These are phyloP conservation scores for Ceriops tagal DNA, from an alignment of 345 rosid genomes.

Conservation along the genomic window DNA sequence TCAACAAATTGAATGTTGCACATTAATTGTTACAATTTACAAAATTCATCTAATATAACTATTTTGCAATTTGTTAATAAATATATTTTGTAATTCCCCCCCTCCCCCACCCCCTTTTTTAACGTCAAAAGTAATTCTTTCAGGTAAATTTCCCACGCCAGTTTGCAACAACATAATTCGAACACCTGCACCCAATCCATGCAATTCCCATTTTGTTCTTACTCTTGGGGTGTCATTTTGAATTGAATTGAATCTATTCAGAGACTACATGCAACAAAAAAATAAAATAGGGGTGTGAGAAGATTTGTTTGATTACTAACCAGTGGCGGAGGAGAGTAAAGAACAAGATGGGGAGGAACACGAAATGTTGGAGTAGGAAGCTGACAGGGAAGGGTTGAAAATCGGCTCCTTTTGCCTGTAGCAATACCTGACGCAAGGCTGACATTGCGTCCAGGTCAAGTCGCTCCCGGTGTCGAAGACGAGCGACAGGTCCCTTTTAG, in stretches of 20 bases:
- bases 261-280: neutral
- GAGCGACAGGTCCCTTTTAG: constrained; percentile 17
- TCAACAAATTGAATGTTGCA: constrained; percentile 7
- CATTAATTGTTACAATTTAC: neutral
- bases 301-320: constrained; percentile 17
- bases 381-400: constrained; percentile 28
- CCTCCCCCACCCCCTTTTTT: no score
- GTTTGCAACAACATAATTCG: no score
- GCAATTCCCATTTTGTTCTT: no score
- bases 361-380: constrained; percentile 53
- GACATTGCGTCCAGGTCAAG: constrained; percentile 31
- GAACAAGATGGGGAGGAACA: constrained; percentile 46
- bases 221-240: no score
- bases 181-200: no score
- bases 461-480: constrained; percentile 34
- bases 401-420: constrained; percentile 23
- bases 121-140: no score
- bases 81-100: neutral
- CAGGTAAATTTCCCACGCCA: no score
- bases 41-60: neutral
- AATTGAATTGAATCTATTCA: neutral
- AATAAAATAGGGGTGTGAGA: no score
- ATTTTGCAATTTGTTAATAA: neutral
- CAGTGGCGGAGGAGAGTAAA: constrained; percentile 50
- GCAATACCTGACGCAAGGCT: constrained; percentile 25